Base-by-base conservation (phyloP, 192 early-diverging fungal genomes). In the Backusella psychrophila region DNA sequence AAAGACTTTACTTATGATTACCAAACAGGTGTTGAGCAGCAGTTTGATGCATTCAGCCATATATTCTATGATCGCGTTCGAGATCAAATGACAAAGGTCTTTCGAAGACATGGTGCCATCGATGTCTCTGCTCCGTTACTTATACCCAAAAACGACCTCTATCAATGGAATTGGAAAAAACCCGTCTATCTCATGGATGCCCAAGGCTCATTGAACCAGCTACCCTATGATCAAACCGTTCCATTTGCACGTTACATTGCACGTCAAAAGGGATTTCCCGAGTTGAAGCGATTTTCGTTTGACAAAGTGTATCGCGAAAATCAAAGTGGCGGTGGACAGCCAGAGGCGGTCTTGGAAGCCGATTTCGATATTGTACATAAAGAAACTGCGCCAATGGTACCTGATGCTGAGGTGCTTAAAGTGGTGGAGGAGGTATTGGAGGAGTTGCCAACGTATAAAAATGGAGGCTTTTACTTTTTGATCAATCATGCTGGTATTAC, bases 1-100 rank as follows among this genome's bases (percentile, higher is more conserved):
- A 96, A 95, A 72, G 97, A 97, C 69, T 93, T 94, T 77, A 93
- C 95, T 3, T 98, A 93, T 76, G 97, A 99, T 69, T 95, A 90
- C 77, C 90, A 89, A 35, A 82, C 90, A 0, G 85, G 76, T 11
- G 66, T 73, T 0, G 82, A 83, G 17, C 71, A 71, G 3, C 69
- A 75, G 8, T 88, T 85, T 74, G 90, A 92, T 81, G 77, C 70
- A n/a, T 90, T 91, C 65, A 87, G 86, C 65, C 80, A 88, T 0
- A 83, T 94, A 46, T 94, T 91, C 76, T 88, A 90, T 82, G 88
- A 88, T 73, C 81, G 86, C 21, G 86, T 95, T 6, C 87, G 90
- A 31, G 91, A 92, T 36, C 89, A 94, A 34, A 91, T 93, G 82
- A 80, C 91, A 12, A 89, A 90, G 38, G 88, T 97, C 21, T 97